Base-by-base conservation (phyloP, 2,329 filamentous ascomycete genomes). In the Alternaria sp. region DNA sequence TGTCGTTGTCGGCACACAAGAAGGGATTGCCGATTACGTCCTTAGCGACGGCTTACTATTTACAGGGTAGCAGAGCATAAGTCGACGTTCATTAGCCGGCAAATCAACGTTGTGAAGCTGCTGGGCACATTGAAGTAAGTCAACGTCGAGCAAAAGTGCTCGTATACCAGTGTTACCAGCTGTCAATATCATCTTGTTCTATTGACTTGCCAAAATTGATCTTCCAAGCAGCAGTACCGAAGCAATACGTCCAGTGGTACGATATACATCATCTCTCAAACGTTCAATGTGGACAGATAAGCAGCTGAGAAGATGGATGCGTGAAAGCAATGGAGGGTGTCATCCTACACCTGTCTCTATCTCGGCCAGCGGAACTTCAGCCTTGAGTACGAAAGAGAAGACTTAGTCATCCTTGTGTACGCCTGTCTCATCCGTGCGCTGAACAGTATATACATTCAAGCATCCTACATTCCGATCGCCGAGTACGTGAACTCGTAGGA, bases 361-460 rank as follows among this genome's bases (percentile, higher is more conserved):
- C 21, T 56, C 56, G n/a, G 15, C 58, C 44, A 56, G 60, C 33
- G 37, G 50, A 25, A 30, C 56, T 33, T 56, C 84, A 67, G 5
- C n/a, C 21, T 33, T 89, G 88, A 76, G 87, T 86, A 1, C 83
- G 82, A 14, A 43, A 0, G 86, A 86, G 21, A 87, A 88, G 0
- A 87, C 87, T 15, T 86, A 90, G 76, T 90, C 89, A 82, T 84
- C 4, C 76, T 89, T 55, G 80, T 88, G 54, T 87, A 90, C 81
- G 90, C 90, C 71, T 81, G 85, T 60, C 86, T 90, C 70, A 85
- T 90, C 66, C 86, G 88, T 45, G 87, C 87, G 58, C 88, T 87
- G 81, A 90, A 90, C 77, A 86, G 84, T 71, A 88, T 90, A 72
- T 88, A 87, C 74, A 83, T 85, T 44, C 88, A 90, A 75, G 87